Base-by-base conservation (phyloP, 306 rosid genomes). In the Glycine latifolia region DNA sequence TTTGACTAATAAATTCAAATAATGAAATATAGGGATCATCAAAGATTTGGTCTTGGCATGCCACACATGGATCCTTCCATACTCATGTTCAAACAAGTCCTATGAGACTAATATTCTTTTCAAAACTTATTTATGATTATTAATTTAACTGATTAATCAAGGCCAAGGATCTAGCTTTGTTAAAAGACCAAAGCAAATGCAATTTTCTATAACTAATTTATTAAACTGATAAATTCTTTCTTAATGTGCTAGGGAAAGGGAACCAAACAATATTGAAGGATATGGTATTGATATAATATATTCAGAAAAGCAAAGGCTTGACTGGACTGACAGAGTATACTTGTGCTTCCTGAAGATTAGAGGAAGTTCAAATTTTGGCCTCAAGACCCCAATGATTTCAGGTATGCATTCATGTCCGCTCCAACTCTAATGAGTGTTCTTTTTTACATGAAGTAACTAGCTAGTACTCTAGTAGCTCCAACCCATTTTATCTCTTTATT, bases 271-370 rank as follows among this genome's bases (percentile, higher is more conserved):
- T 0, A 2, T 77, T 11, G 90, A 94, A 88, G 98, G 98, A 8
- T 93, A 87, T 81, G 91, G 92, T 54, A 87, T 68, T 15, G 91
- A 89, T 79, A 31, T 43, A 13, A 79, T 87, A 20, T 77, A 75
- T 44, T 80, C 87, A 10, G 62, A 85, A 31, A 47, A 87, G 1
- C 92, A 91, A 85, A 88, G 61, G 41, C 91, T 94, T 48, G 97
- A 94, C 35, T 94, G 98, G 95, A 85, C 74, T n/a, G 94, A 90
- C 58, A 85, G 95, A 49, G 12, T 94, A 48, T 89, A 82, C 81
- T 83, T 91, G 7, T 92, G 6, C 70, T 77, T 11, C 98, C 98
- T 41, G 68, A 88, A 78, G 86, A 87, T 70, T 77, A 82, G 15
- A 88, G 92, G 52, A 87, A 78, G 39, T 86, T 85, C 75, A 59